Evolutionary conservation across 225 moss, liverwort and hornwort genomes (phyloP).

Genomic region (Physcomitrellopsis africana): DNA sequence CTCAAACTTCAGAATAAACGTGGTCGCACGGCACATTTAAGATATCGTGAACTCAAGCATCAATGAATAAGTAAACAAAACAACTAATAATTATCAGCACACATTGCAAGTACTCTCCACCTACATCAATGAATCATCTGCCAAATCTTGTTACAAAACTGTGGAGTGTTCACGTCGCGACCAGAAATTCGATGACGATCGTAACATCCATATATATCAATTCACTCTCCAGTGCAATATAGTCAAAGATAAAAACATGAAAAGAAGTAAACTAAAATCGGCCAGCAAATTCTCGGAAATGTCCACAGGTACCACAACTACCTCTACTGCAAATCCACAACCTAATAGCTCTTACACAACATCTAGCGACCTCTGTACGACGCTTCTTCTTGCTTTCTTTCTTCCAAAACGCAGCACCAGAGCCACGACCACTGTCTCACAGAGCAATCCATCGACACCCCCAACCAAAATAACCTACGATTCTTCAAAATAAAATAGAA

Average conservation of each 20-base stretch:
- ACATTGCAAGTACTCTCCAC: too few species aligned
- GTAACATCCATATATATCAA: neutral
- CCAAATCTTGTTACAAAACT: neutral
- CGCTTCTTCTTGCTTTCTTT: neutral
- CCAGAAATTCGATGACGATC: neutral
- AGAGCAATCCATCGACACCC: neutral
- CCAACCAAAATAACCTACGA: too few species aligned
- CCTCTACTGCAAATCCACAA: neutral
- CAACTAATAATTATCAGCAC: too few species aligned
- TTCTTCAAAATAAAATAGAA: neutral
- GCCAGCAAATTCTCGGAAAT: neutral
- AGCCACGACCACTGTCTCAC: conserved; percentile 8
- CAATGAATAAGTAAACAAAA: too few species aligned
- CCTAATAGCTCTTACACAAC: neutral
- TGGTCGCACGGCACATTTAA: too few species aligned
- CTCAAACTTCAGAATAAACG: neutral
- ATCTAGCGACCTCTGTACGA: neutral
- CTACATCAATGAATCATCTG: too few species aligned
- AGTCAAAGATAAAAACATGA: neutral
- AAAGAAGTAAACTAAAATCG: neutral
- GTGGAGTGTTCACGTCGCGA: neutral
- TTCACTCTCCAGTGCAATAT: neutral
- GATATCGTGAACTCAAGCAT: too few species aligned
- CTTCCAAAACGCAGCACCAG: neutral
- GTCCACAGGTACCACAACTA: neutral